Evolutionary conservation across 2,329 filamentous ascomycete genomes (phyloP), one percentile per base, ranked within the genome.

Genomic region (Exserohilum rostratum): DNA sequence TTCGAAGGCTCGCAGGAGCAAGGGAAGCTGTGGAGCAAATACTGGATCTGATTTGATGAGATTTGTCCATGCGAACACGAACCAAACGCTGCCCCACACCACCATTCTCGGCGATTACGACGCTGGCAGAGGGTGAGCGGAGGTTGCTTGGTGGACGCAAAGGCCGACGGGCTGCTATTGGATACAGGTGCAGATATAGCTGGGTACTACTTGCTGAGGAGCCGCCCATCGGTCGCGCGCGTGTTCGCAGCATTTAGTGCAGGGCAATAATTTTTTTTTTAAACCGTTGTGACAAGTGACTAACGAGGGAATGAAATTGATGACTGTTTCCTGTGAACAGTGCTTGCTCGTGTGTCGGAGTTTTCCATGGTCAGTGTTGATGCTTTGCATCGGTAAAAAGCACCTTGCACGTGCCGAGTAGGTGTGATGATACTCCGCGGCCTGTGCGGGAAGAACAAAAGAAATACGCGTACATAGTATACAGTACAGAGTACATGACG

Each of bases 1-100:
- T 93, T 95, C 69, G 79, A 84, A 37, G 91, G 91, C 0, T 83
- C 82, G 1, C 82, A 85, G 46, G 85, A 88, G 30, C 87, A 91
- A 61, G 87, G 86, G 68, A 78, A 78, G 31, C 76, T 90, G 39
- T 97, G 93, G 92, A 83, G 80, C 5, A 85, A 83, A 65, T 93
- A 91, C 69, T 97, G 91, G 91, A 78, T 85, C 45, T 92, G 69
- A 69, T 48, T 49, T 34, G 48, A 44, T 29, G 47, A 25, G 5
- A 38, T 10, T 49, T n/a, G 27, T 37, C 35, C 7, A 22, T 44
- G 45, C 38, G 45, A 46, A 37, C 12, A 35, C 50, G 42, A 50
- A 37, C 34, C 35, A 38, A 51, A 20, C 12, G 40, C 42, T 25
- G 29, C 34, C 34, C 39, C 20, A 43, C 38, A 20, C n/a, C 11